phyloP scores from a whole-genome alignment of 2,329 filamentous ascomycete species.

The Metarhizium rileyi region DNA sequence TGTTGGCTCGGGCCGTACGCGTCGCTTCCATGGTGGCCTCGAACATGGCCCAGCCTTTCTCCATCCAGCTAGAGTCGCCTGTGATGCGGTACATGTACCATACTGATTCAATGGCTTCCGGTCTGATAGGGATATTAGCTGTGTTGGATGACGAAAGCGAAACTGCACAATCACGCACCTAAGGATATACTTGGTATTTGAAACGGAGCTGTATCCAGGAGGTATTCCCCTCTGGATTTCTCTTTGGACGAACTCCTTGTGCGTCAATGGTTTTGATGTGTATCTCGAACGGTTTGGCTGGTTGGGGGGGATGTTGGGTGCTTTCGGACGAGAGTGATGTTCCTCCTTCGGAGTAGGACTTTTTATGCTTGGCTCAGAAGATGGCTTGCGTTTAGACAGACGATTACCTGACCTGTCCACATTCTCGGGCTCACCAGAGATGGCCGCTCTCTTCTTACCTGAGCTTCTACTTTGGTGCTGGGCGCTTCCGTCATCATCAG shows the following conservation, averaged over 20 bases:
- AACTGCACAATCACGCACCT: constrained; percentile 33
- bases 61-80: constrained; percentile 63
- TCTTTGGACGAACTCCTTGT: constrained; percentile 42
- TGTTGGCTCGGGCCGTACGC: constrained; percentile 55
- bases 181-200: constrained; percentile 45
- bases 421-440: constrained; percentile 8
- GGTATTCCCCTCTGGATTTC: constrained; percentile 38
- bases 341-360: neutral
- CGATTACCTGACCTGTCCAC: neutral
- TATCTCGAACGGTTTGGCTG: neutral
- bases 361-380: neutral
- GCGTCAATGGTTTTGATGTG: constrained; percentile 32
- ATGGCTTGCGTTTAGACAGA: neutral
- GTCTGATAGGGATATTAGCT: constrained; percentile 34
- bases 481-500: neutral
- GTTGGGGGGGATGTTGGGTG: neutral
- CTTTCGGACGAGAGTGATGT: neutral
- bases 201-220: constrained; percentile 39
- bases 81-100: constrained; percentile 90
- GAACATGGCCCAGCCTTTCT: constrained; percentile 84
- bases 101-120: constrained; percentile 79
- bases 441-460: constrained; percentile 10
- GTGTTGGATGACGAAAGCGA: constrained; percentile 18
- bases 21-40: constrained; percentile 58
- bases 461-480: neutral